Evolutionary conservation across 1,139 yeast species (phyloP), one percentile per base, ranked within the genome.

Genomic region (Wickerhamomyces sp.): DNA sequence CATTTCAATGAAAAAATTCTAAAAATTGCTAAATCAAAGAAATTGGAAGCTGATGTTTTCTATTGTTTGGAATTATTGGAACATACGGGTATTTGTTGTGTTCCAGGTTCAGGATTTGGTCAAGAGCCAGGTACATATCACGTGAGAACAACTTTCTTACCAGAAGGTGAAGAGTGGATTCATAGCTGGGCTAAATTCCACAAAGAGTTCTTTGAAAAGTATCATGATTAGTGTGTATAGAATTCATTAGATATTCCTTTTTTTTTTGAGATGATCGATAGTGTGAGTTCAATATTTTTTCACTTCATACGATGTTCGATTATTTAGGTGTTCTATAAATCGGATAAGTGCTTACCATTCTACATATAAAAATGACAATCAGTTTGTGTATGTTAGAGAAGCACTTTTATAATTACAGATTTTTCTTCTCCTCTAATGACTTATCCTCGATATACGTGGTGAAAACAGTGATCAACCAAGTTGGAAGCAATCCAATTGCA

Each of bases 101-200:
- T 91, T 42, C 97, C 98, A 22, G 99, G 98, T 27, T 78, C 88
- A 29, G 98, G 98, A 2, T 93, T 91, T 54, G 97, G 97, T 26
- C 98, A 93, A 64, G 81, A 69, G 31, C 78, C 78, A 33, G 94
- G 85, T 17, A 87, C 96, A 9, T 84, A 71, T 65, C 98, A 91
- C 58, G 72, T 91, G 53, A 78, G 98, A 68, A 91, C 98, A 4
- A 91, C 98, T 2, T 91, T 91, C 67, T 71, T 91, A 54, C 94
- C 97, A 14, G 96, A 97, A 13, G 97, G 96, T 26, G 73, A 75
- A 23, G 93, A 86, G 48, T 88, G 95, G 86, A 84, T 88, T 41
- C 69, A 74, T 15, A 62, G 68, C 30, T 84, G 96, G 88, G 71
- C 72, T 35, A 57, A 62, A 19, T 91, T 91, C 72, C 98, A 91